Percentiles rank a stretch among this genome's conserved stretches.
Evolutionary conservation across 202 grass and related monocot genomes (phyloP).

Genomic region (Elaeis oleifera): DNA sequence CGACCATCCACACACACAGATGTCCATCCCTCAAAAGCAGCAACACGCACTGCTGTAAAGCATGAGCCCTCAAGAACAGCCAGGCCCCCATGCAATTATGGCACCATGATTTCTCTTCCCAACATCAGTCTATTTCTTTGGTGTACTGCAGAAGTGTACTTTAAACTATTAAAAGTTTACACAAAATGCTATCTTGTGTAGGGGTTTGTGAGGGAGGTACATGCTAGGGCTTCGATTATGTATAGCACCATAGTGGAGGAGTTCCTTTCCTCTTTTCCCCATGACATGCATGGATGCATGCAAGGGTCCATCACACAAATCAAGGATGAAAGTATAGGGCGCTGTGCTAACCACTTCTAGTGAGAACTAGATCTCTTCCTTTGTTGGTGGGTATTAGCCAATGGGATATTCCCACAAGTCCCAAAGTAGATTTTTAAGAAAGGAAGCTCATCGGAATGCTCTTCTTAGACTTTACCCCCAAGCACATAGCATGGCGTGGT

Average conservation of each 20-base stretch:
- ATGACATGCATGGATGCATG: neutral
- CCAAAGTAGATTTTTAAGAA: slow-evolving; percentile 1
- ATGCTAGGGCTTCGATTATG: too few species aligned
- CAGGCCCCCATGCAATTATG: slow-evolving; percentile 24
- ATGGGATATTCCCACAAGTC: neutral
- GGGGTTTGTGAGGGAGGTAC: too few species aligned
- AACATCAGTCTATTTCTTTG: slow-evolving; percentile 9
- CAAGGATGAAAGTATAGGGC: neutral
- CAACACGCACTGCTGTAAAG: neutral
- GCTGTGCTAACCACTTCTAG: neutral
- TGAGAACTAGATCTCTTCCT: neutral
- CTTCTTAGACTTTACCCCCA: neutral
- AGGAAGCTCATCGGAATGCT: neutral
- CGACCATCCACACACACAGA: neutral
- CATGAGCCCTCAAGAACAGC: neutral
- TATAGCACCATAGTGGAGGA: neutral
- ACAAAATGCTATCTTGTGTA: too few species aligned
- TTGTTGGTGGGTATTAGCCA: neutral
- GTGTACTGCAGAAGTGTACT: neutral
- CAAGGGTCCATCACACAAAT: neutral
- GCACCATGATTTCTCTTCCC: slow-evolving; percentile 46
- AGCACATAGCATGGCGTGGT: neutral
- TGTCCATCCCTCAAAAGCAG: neutral
- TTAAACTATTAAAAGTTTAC: too few species aligned
- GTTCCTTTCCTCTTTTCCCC: neutral